Evolutionary conservation across 345 rosid species (phyloP), one percentile per base, ranked within the genome.

Genomic region (Xanthoceras sorbifolium): DNA sequence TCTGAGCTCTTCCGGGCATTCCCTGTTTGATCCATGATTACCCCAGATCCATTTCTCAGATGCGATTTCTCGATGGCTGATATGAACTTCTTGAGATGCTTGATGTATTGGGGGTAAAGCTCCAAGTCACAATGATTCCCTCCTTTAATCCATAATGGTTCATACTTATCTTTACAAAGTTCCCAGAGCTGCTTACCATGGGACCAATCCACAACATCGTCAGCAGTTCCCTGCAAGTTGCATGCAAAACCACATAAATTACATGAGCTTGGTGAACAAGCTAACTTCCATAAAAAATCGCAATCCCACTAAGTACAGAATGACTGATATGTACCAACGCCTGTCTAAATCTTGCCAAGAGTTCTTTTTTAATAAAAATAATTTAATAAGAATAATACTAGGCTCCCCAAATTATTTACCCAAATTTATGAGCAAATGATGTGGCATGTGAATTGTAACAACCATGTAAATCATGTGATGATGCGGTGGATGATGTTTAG

Each of bases 91-190:
- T 88, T 89, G 12, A 93, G 88, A 86, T 93, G 98, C 80, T 82
- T 95, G 69, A 93, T 89, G 78, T 93, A 95, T 60, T 95, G 93
- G 0, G 98, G 99, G 69, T 77, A 89, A 65, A 87, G 84, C 87
- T 95, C 98, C 78, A 95, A 81, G 78, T 93, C 94, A 46, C 98
- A 93, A 34, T 93, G 98, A 76, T 92, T 93, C 67, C 99, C 99
- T 80, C 94, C 98, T 86, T 89, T 90, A 73, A 95, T 83, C 97
- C 97, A 95, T 36, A 93, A 84, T 0, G 98, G 99, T 81, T 93
- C 98, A 38, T 93, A 93, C 73, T 93, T 95, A 81, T 90, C 98
- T 80, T 87, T 88, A 81, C 99, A 95, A 3, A 87, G 87, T 54
- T 93, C 98, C 83, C 92, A 93, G 17, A 92, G 83, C 83, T 89